Evolutionary conservation across 805 yeast species (phyloP).

Genomic region (Saturnispora dispora): DNA sequence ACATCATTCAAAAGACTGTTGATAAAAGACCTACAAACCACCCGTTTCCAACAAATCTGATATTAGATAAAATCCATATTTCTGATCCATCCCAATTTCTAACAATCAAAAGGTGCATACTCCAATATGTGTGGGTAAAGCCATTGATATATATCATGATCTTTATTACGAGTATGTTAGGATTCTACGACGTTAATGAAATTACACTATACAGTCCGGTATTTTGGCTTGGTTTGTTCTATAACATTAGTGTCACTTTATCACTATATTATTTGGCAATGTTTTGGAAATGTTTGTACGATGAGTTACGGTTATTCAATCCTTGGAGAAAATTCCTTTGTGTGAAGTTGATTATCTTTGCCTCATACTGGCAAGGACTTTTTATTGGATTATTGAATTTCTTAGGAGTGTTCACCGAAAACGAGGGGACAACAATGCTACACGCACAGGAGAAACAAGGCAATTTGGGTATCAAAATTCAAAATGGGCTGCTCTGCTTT

Average conservation of each 20-base stretch:
- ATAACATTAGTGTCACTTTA: conserved; percentile 71
- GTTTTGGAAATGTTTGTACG: conserved; percentile 86
- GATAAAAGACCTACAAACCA: conserved; percentile 67
- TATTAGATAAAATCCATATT: conserved; percentile 59
- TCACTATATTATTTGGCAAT: conserved; percentile 80
- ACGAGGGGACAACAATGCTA: conserved; percentile 24
- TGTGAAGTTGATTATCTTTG: conserved; percentile 89
- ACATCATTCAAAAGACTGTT: conserved; percentile 49
- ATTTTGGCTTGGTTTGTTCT: conserved; percentile 57
- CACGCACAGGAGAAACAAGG: conserved; percentile 12
- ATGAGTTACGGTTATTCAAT: conserved; percentile 65
- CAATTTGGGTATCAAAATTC: conserved; percentile 46
- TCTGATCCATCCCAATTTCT: conserved; percentile 79
- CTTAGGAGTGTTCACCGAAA: conserved; percentile 33
- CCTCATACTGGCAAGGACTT: conserved; percentile 95
- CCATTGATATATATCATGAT: conserved; percentile 65
- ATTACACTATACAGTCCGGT: conserved; percentile 41
- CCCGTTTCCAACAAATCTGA: conserved; percentile 44
- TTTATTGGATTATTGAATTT: conserved; percentile 45
- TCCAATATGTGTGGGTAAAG: conserved; percentile 93
- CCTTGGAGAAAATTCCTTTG: conserved; percentile 92
- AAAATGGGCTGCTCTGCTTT: conserved; percentile 68
- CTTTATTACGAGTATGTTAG: conserved; percentile 37
- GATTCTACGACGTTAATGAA: conserved; percentile 43
- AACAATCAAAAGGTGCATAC: conserved; percentile 68